Evolutionary conservation across 306 rosid genomes (phyloP).

Genomic region (Cicer yamashitae): DNA sequence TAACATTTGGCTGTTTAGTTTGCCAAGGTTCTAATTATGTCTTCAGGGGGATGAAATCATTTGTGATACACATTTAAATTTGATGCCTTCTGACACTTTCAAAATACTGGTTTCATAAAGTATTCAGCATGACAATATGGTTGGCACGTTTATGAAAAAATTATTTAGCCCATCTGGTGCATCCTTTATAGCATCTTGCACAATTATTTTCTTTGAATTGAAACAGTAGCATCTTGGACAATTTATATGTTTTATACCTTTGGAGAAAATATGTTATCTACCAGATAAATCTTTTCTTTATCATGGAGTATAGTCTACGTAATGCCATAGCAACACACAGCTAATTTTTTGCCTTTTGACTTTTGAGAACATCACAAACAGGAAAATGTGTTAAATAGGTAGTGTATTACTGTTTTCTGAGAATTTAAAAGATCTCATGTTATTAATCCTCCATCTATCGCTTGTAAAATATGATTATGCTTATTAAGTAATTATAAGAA

Average conservation of each 20-base stretch:
- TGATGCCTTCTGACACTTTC: slow-evolving; percentile 24
- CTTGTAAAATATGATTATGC: slow-evolving; percentile 20
- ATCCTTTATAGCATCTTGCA: slow-evolving; percentile 8
- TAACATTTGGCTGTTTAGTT: slow-evolving; percentile 35
- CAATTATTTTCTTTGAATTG: slow-evolving; percentile 31
- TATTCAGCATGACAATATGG: slow-evolving; percentile 33
- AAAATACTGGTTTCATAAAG: slow-evolving; percentile 39
- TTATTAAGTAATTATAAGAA: slow-evolving; percentile 25
- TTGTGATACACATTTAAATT: slow-evolving; percentile 35
- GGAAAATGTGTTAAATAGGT: slow-evolving; percentile 16
- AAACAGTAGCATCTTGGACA: slow-evolving; percentile 19
- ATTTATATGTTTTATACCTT: slow-evolving; percentile 18
- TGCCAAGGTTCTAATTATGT: background rate
- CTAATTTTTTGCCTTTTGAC: slow-evolving; percentile 27
- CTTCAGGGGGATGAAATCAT: slow-evolving; percentile 17
- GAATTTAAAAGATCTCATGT: slow-evolving; percentile 15
- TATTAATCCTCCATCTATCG: slow-evolving; percentile 10
- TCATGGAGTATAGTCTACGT: slow-evolving; percentile 12
- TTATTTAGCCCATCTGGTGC: slow-evolving; percentile 29
- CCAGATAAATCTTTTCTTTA: slow-evolving; percentile 17
- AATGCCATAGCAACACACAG: slow-evolving; percentile 25
- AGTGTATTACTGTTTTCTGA: slow-evolving; percentile 3
- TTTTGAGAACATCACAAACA: slow-evolving; percentile 11
- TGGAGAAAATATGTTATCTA: background rate
- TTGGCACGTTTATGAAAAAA: slow-evolving; percentile 7